Base-by-base conservation (phyloP, 2,329 filamentous ascomycete genomes). In the Hawksworthiomyces lignivorus region DNA sequence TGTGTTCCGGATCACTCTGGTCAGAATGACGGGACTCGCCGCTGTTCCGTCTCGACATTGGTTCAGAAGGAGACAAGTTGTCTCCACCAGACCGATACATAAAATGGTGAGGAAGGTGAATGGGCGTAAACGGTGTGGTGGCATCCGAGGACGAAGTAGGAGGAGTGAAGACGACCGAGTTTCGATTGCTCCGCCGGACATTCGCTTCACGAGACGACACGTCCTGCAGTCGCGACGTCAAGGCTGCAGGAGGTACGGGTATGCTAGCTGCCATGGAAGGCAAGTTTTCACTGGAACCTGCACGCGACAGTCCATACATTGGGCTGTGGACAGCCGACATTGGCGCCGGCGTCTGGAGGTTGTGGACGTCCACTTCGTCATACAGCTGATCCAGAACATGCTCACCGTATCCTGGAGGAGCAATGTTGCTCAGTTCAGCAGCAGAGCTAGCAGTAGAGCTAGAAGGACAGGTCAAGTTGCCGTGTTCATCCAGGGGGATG, bases 361-460 rank as follows among this genome's bases (percentile, higher is more conserved):
- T 87, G 40, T 73, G 79, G 8, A 78, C 73, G 53, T 95, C 87
- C 44, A 96, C 75, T 48, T 90, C 87, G 51, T 87, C 87, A 63
- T 94, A 98, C 2, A 97, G 71, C 58, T 87, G 82, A 59, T 98
- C 92, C 20, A 97, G 77, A 33, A 85, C 75, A 60, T 97, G 92
- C 54, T 90, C 79, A 46, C 87, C 88, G 54, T 98, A 98, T 29
- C 88, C 79, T 1, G 92, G 92, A n/a, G 92, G 92, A 10, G 90
- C 89, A 45, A 84, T 76, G 17, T 76, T 70, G 43, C 77, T 68
- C 30, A 78, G 72, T 30, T 70, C 67, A 33, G 73, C 68, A 9
- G 65, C 65, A 26, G 64, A 67, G 58, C 52, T 70, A 62, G 45
- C 67, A 58, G 56, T 69, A 52, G 74, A 70, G n/a, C 68, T 68